These are phyloP conservation scores for Hypoxylon rickii DNA, from an alignment of 495 filamentous ascomycete species.

Conservation along the genomic window DNA sequence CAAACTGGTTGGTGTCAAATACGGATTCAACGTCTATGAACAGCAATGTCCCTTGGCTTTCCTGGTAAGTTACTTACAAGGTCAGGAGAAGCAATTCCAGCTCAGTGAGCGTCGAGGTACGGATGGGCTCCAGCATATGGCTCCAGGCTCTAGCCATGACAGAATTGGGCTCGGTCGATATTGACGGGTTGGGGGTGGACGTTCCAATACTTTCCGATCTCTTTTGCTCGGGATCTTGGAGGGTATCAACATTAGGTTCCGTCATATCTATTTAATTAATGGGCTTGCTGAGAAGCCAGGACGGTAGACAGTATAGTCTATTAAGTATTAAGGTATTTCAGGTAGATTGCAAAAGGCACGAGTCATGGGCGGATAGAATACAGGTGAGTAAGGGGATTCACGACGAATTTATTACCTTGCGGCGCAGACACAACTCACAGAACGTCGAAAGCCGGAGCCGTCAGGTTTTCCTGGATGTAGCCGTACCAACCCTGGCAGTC, in stretches of 20 bases:
- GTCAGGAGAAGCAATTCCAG: slow-evolving; percentile 50
- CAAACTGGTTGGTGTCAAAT: no score
- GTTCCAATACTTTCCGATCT: slow-evolving; percentile 10
- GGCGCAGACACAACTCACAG: slow-evolving; percentile 7
- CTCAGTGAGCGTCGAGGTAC: slow-evolving; percentile 44
- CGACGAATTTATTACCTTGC: slow-evolving; percentile 23
- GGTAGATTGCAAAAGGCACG: not conserved
- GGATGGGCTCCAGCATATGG: slow-evolving; percentile 45
- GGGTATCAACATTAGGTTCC: slow-evolving; percentile 8
- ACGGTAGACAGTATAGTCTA: not conserved
- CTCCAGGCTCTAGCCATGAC: slow-evolving; percentile 37
- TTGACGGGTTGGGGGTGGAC: not conserved
- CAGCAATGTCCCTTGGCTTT: not conserved
- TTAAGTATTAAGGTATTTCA: not conserved
- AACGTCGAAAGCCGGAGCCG: slow-evolving; percentile 10
- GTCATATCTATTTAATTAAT: slow-evolving; percentile 5
- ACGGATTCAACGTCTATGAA: no score
- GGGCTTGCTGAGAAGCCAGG: not conserved
- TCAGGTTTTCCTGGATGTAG: not conserved
- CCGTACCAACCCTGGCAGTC: not conserved
- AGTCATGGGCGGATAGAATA: slow-evolving; percentile 1
- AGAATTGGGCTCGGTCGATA: slow-evolving; percentile 10
- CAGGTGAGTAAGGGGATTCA: slow-evolving; percentile 5
- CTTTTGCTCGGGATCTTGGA: slow-evolving; percentile 9
- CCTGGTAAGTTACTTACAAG: slow-evolving; percentile 38